These are phyloP conservation scores for Aureobasidium subglaciale DNA, from an alignment of 2,329 filamentous ascomycete genomes.

Conservation along the genomic window DNA sequence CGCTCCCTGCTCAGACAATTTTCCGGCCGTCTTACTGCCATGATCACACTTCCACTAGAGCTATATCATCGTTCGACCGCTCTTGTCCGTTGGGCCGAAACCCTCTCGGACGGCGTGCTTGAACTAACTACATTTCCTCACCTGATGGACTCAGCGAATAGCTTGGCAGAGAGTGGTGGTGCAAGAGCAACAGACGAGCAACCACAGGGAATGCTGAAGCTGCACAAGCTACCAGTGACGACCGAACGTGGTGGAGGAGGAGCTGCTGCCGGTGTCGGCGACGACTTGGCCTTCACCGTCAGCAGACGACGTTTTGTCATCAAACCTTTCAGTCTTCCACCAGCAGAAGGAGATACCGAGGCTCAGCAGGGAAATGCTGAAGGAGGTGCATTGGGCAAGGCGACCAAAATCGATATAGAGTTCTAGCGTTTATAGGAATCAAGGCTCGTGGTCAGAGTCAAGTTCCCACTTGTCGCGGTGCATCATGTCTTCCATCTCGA, in stretches of 20 bases:
- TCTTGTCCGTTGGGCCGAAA: slow-evolving; percentile 77
- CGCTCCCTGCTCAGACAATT: slow-evolving; percentile 66
- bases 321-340: slow-evolving; percentile 81
- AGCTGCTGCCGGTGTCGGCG: slow-evolving; percentile 56
- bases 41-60: slow-evolving; percentile 71
- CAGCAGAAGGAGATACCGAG: slow-evolving; percentile 67
- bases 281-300: slow-evolving; percentile 85
- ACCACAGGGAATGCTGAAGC: slow-evolving; percentile 76
- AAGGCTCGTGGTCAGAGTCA: slow-evolving; percentile 17
- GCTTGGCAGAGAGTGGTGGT: slow-evolving; percentile 37
- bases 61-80: slow-evolving; percentile 71
- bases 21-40: slow-evolving; percentile 56
- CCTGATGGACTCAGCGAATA: slow-evolving; percentile 45
- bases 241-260: slow-evolving; percentile 84
- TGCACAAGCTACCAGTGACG: slow-evolving; percentile 75
- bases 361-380: slow-evolving; percentile 44
- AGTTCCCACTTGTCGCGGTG: slow-evolving; percentile 22
- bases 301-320: slow-evolving; percentile 79
- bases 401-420: slow-evolving; percentile 63
- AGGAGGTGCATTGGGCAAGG: slow-evolving; percentile 28
- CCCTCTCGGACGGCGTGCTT: slow-evolving; percentile 75
- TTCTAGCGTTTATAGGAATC: slow-evolving; percentile 45
- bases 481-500: slow-evolving; percentile 57
- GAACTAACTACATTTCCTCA: slow-evolving; percentile 72
- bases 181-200: slow-evolving; percentile 61